Evolutionary conservation across 2,329 filamentous ascomycete species (phyloP), one percentile per base, ranked within the genome.

Genomic region (Aspergillus thermomutatus): DNA sequence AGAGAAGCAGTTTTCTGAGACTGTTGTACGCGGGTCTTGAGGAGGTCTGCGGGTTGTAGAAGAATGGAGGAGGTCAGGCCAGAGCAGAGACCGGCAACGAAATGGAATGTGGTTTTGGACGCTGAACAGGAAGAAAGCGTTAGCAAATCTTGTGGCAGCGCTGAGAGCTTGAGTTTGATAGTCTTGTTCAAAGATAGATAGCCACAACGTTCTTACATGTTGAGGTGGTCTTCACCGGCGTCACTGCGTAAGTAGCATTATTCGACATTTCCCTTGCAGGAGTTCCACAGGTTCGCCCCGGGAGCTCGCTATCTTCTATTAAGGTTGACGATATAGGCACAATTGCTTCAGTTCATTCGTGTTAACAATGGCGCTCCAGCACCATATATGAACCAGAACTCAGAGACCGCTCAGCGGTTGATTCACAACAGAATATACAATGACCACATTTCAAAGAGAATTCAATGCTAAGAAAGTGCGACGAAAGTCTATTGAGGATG

Each of bases 21-120:
- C 75, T 97, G 94, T 72, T 99, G 94, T 43, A 97, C 87, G 49
- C 94, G 88, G 28, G 94, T 99, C 77, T 99, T 99, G 72, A 99
- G 86, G 3, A 99, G 87, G 76, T 99, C 94, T 68, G 94, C 89
- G 26, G 94, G 94, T 75, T 99, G 94, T 17, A 99, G 84, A 54
- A 97, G 86, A 58, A 96, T 87, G 54, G 94, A 92, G 52, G 92
- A 94, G 62, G 91, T 84, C 51, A 96, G 83, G 67, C 94, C 94
- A 7, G 92, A 97, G 68, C 86, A 85, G 55, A 97, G 84, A 61
- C 94, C 94, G 61, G 92, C 93, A 64, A 88, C 77, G 74, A 97
- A 96, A 78, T 97, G 94, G 73, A 91, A 92, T 64, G 84, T 70
- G 5, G 77, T 74, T 68, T 76, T 76, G 23, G 73, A 75, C 50